These are phyloP conservation scores for Quercus ilex DNA, from an alignment of 306 rosid genomes.

Conservation along the genomic window DNA sequence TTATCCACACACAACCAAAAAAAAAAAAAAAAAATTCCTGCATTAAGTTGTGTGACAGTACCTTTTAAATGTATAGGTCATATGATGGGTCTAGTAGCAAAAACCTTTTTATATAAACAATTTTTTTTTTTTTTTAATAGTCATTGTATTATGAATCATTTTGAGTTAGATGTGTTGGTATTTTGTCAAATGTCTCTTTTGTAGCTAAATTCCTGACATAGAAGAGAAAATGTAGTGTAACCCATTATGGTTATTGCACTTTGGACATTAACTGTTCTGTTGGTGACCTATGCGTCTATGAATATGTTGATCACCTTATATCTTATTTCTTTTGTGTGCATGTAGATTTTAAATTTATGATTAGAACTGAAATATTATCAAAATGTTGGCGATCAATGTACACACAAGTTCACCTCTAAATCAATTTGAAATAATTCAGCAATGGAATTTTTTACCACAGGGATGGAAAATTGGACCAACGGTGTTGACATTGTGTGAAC, in stretches of 20 bases:
- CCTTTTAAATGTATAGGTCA: not conserved
- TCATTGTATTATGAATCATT: not conserved
- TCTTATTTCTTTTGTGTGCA: not conserved
- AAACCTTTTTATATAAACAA: not conserved
- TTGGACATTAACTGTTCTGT: not conserved
- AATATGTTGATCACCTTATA: not conserved
- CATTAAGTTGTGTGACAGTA: not conserved
- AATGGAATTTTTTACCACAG: slow-evolving; percentile 35
- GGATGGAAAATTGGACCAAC: slow-evolving; percentile 88
- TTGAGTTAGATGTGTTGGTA: not conserved
- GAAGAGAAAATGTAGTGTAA: not conserved
- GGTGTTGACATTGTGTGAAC: slow-evolving; percentile 72
- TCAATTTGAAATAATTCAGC: slow-evolving; percentile 13
- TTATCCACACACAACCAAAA: too few relatives aligned
- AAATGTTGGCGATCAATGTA: not conserved
- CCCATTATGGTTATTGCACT: not conserved
- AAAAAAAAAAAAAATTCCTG: not conserved
- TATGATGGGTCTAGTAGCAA: not conserved
- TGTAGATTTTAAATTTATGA: not conserved
- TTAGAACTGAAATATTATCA: not conserved
- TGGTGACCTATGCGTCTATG: not conserved
- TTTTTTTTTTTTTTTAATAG: too few relatives aligned
- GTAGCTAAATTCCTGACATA: not conserved
- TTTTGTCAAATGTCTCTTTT: too few relatives aligned
- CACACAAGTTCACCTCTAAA: not conserved